Evolutionary conservation across 1,139 yeast genomes (phyloP).

Genomic region (Taphrina pruni): DNA sequence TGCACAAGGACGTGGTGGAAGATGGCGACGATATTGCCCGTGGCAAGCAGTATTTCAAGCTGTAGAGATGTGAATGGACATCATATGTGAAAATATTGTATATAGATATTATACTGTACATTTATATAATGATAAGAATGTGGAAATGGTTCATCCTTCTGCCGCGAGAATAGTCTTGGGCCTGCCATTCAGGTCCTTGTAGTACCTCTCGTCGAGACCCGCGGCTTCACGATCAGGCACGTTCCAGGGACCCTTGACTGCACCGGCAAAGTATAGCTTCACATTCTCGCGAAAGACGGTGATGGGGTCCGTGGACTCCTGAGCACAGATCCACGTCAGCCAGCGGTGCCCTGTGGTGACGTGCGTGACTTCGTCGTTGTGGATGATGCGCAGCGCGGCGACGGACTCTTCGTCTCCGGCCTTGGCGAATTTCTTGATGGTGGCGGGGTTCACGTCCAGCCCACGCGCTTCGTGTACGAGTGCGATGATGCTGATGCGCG

Average conservation of each 20-base stretch:
- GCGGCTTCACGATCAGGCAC: constrained; percentile 17
- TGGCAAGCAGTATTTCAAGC: constrained; percentile 14
- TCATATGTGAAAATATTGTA: background rate
- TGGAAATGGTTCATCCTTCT: constrained; percentile 13
- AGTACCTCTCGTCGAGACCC: constrained; percentile 19
- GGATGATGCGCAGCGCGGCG: constrained; percentile 25
- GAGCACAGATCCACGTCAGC: constrained; percentile 35
- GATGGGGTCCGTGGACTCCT: constrained; percentile 29
- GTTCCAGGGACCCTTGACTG: constrained; percentile 36
- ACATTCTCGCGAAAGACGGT: constrained; percentile 26
- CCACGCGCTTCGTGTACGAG: constrained; percentile 38
- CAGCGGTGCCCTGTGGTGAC: constrained; percentile 36
- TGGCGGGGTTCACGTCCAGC: constrained; percentile 33
- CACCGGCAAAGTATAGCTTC: constrained; percentile 30
- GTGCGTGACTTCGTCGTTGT: constrained; percentile 35
- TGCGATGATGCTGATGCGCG: constrained; percentile 35
- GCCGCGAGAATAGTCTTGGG: constrained; percentile 29
- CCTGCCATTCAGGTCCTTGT: constrained; percentile 22
- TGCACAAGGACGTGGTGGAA: constrained; percentile 26
- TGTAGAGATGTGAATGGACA: background rate
- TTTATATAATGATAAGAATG: background rate
- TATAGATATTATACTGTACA: background rate
- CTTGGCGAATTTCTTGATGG: constrained; percentile 35
- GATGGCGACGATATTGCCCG: constrained; percentile 26
- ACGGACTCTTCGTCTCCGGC: constrained; percentile 36